Evolutionary conservation across 306 rosid species (phyloP).

Genomic region (Sphenostylis stenocarpa): DNA sequence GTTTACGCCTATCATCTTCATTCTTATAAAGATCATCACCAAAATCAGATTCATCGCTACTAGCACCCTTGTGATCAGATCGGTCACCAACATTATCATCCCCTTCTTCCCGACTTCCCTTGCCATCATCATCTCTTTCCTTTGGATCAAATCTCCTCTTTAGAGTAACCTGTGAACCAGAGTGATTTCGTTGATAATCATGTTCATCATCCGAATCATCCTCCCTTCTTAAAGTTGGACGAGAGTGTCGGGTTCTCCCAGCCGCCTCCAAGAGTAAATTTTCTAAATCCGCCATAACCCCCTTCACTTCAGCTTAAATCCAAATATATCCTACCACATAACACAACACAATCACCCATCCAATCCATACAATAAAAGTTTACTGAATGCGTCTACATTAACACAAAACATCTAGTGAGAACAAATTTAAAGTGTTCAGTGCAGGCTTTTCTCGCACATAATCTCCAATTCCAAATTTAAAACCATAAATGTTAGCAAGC

Average conservation of each 20-base stretch:
- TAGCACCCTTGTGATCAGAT: conserved; percentile 56
- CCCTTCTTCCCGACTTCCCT: conserved; percentile 62
- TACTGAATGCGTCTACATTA: background rate
- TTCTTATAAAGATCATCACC: conserved; percentile 92
- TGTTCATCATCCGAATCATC: conserved; percentile 73
- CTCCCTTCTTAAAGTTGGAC: conserved; percentile 58
- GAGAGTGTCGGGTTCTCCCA: conserved; percentile 68
- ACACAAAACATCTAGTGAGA: background rate
- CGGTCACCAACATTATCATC: conserved; percentile 48
- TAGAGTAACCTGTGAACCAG: conserved; percentile 72
- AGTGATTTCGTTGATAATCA: conserved; percentile 49
- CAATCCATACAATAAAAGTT: conserved; percentile 1
- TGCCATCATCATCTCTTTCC: conserved; percentile 65
- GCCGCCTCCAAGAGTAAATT: conserved; percentile 91
- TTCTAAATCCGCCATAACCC: conserved; percentile 81
- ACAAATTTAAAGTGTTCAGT: background rate
- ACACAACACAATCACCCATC: background rate
- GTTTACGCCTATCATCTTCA: conserved; percentile 74
- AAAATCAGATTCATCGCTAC: conserved; percentile 72
- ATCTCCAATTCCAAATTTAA: background rate
- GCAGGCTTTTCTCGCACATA: too few relatives aligned
- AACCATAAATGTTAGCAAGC: background rate
- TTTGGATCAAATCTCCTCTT: conserved; percentile 82
- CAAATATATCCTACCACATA: conserved; percentile 20
- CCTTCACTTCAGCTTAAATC: background rate